A percentile compares a stretch with the other conserved stretches of the same genome.
Conservation (phyloP, 2,329 filamentous ascomycete species). For the Cladosporium sp. region DNA sequence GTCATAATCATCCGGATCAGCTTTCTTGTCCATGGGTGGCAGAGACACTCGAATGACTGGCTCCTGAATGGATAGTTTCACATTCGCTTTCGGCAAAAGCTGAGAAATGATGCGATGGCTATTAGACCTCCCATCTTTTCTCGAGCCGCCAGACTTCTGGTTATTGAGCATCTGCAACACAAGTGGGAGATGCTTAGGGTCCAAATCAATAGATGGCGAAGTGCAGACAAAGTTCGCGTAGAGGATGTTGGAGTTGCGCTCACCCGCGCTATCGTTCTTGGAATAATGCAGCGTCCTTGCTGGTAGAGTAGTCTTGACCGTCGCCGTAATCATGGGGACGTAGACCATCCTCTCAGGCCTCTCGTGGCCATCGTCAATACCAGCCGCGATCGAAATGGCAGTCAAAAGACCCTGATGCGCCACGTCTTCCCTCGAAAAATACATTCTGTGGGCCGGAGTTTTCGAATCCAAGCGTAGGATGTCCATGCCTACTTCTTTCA, state of each 20-base stretch:
- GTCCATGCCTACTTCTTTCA: slow-evolving; percentile 95
- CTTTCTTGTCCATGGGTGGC: slow-evolving; percentile 62
- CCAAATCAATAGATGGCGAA: slow-evolving; percentile 87
- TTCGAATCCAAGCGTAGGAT: slow-evolving; percentile 85
- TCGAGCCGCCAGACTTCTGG: neutral
- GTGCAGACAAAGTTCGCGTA: slow-evolving; percentile 96
- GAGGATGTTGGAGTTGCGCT: slow-evolving; percentile 91
- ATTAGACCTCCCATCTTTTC: slow-evolving; percentile 20
- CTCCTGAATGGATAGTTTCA: slow-evolving; percentile 96
- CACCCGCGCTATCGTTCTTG: slow-evolving; percentile 61
- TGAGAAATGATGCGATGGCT: slow-evolving; percentile 72
- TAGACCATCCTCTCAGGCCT: slow-evolving; percentile 85
- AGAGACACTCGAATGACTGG: slow-evolving; percentile 87
- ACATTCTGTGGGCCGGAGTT: slow-evolving; percentile 95
- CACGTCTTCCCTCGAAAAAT: slow-evolving; percentile 87
- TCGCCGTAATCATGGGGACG: slow-evolving; percentile 95
- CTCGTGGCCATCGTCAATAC: slow-evolving; percentile 82
- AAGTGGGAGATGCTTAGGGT: slow-evolving; percentile 84
- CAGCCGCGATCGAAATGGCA: slow-evolving; percentile 86
- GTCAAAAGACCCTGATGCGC: slow-evolving; percentile 92
- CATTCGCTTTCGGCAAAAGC: slow-evolving; percentile 86
- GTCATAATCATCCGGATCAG: slow-evolving; percentile 77
- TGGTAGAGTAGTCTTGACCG: slow-evolving; percentile 84
- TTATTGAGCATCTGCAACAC: slow-evolving; percentile 67
- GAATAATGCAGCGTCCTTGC: slow-evolving; percentile 86